These are phyloP conservation scores for Zanthoxylum bungeanum DNA, from an alignment of 345 rosid genomes.

Conservation along the genomic window DNA sequence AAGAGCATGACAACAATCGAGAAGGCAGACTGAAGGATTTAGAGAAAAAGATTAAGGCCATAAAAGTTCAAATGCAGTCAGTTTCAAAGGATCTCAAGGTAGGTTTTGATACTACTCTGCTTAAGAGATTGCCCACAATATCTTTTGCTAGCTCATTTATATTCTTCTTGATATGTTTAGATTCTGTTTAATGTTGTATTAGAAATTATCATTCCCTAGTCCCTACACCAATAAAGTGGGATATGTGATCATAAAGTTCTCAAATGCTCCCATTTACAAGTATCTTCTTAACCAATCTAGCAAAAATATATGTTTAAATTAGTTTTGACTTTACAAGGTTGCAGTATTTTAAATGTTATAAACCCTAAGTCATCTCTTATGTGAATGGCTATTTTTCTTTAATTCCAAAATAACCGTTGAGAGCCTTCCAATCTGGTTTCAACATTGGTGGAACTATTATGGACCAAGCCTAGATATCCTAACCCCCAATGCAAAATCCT, in stretches of 20 bases:
- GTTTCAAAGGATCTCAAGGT: conserved; percentile 84
- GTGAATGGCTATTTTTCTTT: no score
- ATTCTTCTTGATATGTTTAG: background rate
- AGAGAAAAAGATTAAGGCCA: conserved; percentile 65
- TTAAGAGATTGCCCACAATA: background rate
- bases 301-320: background rate
- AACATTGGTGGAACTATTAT: no score
- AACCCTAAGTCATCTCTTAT: background rate
- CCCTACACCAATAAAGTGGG: background rate
- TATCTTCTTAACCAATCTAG: background rate
- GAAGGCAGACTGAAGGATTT: conserved; percentile 77
- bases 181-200: background rate
- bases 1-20: conserved; percentile 75
- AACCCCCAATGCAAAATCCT: no score
- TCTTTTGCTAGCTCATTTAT: background rate
- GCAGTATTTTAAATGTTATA: background rate
- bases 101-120: conserved; percentile 10
- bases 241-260: background rate
- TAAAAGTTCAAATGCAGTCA: conserved; percentile 69
- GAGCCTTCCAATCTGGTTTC: no score
- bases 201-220: background rate
- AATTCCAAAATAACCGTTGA: no score
- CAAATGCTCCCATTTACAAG: background rate
- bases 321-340: background rate
- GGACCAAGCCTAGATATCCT: no score